Percentiles rank a stretch among this genome's conserved stretches.
phyloP scores from a whole-genome alignment of 1,284 basidiomycete species.

The Ustilago trichophora region DNA sequence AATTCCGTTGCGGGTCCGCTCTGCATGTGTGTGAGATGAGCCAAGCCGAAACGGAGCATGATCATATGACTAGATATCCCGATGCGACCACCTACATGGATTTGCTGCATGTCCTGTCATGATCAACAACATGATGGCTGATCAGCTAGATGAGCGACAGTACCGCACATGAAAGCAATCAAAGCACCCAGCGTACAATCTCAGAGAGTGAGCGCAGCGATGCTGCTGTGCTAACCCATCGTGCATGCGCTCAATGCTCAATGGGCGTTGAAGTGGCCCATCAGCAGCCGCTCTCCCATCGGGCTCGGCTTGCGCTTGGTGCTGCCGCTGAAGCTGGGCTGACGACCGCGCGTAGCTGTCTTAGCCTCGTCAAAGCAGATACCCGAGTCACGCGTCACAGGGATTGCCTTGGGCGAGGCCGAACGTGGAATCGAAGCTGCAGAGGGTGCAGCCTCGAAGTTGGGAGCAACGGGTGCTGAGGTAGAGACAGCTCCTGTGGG shows the following conservation, averaged over 20 bases:
- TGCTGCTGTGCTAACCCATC: too few relatives aligned
- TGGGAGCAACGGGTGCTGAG: conserved; percentile 16
- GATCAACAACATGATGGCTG: too few relatives aligned
- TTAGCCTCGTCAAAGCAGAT: conserved; percentile 20
- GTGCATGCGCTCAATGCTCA: too few relatives aligned
- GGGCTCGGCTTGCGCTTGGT: conserved; percentile 57
- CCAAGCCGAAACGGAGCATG: conserved; percentile 1
- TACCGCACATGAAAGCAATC: too few relatives aligned
- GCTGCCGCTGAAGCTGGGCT: conserved; percentile 41
- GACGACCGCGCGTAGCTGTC: conserved; percentile 29
- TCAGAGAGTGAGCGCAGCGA: too few relatives aligned
- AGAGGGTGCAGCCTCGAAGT: conserved; percentile 13
- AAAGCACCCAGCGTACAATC: too few relatives aligned
- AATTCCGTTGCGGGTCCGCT: conserved; percentile 3
- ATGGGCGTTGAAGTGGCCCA: conserved; percentile 59
- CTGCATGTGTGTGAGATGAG: background rate
- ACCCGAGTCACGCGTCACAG: conserved; percentile 29
- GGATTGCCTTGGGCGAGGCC: conserved; percentile 31
- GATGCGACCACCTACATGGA: too few relatives aligned
- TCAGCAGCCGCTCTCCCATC: conserved; percentile 60
- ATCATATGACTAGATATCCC: too few relatives aligned
- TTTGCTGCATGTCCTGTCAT: too few relatives aligned
- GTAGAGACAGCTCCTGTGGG: background rate
- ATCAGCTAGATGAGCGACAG: too few relatives aligned
- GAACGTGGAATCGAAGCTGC: conserved; percentile 32